Percentiles rank a stretch among this genome's conserved stretches.
phyloP scores from a whole-genome alignment of 345 rosid genomes.

The Hypericum perforatum region DNA sequence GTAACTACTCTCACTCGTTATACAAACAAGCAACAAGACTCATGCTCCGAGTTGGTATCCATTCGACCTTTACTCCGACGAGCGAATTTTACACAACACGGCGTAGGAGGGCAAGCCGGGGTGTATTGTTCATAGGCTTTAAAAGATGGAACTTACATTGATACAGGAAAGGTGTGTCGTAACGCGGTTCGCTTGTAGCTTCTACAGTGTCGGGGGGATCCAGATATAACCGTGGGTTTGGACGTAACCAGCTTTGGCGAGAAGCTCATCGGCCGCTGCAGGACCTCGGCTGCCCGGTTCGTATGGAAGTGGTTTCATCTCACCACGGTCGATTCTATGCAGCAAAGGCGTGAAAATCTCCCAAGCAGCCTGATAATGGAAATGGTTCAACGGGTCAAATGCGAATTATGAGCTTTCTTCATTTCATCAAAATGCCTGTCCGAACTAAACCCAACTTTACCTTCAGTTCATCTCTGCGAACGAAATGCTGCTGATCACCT shows the following conservation, averaged over 20 bases:
- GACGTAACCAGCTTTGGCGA: slow-evolving; percentile 61
- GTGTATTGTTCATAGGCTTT: too few relatives aligned
- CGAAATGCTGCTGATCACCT: slow-evolving; percentile 99
- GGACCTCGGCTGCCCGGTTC: slow-evolving; percentile 92
- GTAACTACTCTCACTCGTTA: too few relatives aligned
- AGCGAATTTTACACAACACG: too few relatives aligned
- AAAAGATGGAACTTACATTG: too few relatives aligned
- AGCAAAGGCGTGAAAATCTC: slow-evolving; percentile 93
- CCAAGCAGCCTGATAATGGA: slow-evolving; percentile 81
- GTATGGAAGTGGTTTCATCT: slow-evolving; percentile 60
- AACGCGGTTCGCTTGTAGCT: background rate
- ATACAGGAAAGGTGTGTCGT: too few relatives aligned
- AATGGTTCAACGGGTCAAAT: slow-evolving; percentile 9
- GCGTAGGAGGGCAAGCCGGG: too few relatives aligned
- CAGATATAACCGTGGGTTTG: slow-evolving; percentile 97
- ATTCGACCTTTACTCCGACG: too few relatives aligned
- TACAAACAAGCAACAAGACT: too few relatives aligned
- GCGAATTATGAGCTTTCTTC: background rate
- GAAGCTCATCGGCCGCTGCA: slow-evolving; percentile 73
- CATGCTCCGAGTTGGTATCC: too few relatives aligned
- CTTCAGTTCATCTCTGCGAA: slow-evolving; percentile 95
- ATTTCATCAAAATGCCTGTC: slow-evolving; percentile 6
- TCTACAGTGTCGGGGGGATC: slow-evolving; percentile 88
- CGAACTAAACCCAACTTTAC: slow-evolving; percentile 25
- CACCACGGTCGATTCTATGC: slow-evolving; percentile 71